phyloP scores from a whole-genome alignment of 495 filamentous ascomycete species.

The Rostrohypoxylon terebratum region DNA sequence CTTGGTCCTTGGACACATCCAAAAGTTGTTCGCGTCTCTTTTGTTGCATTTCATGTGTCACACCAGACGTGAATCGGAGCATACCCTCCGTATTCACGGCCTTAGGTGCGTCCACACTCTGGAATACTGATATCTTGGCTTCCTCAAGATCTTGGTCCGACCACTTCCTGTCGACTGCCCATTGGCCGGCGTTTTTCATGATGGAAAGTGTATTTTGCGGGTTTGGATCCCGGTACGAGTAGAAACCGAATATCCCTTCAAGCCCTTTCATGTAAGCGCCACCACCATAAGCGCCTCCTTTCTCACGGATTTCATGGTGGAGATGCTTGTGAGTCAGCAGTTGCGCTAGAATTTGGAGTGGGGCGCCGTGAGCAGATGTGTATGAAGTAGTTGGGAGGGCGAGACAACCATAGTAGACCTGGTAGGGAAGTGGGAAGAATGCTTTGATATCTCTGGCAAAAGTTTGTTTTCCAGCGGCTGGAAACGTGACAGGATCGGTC shows the following conservation, averaged over 20 bases:
- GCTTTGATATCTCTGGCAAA: conserved; percentile 68
- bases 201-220: conserved; percentile 87
- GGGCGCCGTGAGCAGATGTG: conserved; percentile 75
- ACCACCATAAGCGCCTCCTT: conserved; percentile 95
- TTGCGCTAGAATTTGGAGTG: conserved; percentile 88
- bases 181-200: conserved; percentile 84
- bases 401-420: conserved; percentile 91
- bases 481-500: conserved; percentile 54
- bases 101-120: conserved; percentile 91
- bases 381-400: conserved; percentile 89
- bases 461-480: conserved; percentile 45
- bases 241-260: conserved; percentile 90
- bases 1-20: conserved; percentile 84
- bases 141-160: conserved; percentile 90
- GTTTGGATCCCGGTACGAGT: conserved; percentile 97
- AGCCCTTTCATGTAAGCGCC: conserved; percentile 83
- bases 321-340: conserved; percentile 97
- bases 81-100: conserved; percentile 91
- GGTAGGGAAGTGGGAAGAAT: conserved; percentile 95
- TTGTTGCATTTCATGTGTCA: conserved; percentile 92
- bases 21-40: conserved; percentile 84
- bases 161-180: conserved; percentile 87
- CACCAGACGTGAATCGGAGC: conserved; percentile 82
- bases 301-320: conserved; percentile 97
- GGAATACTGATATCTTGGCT: conserved; percentile 94